A percentile compares a stretch with the other conserved stretches of the same genome.
These are phyloP conservation scores for Elsinoe fawcettii DNA, from an alignment of 2,329 filamentous ascomycete species.

Conservation along the genomic window DNA sequence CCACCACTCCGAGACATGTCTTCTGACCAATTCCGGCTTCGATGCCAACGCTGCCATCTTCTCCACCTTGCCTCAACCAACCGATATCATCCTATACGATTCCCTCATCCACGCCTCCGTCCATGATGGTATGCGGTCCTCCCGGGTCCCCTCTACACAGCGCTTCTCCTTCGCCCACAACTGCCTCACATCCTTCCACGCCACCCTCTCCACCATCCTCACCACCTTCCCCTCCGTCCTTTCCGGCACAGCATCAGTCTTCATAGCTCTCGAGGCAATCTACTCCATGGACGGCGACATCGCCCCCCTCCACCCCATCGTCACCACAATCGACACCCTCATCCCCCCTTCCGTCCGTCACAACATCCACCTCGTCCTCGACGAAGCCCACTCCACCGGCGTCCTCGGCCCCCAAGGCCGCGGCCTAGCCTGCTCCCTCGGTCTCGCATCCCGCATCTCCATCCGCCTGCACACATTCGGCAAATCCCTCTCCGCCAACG, in stretches of 20 bases:
- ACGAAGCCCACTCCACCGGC: conserved; percentile 62
- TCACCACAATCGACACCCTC: conserved; percentile 47
- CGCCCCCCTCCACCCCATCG: conserved; percentile 54
- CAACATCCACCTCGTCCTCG: conserved; percentile 58
- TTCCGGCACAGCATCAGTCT: conserved; percentile 46
- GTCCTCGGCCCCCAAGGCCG: conserved; percentile 49
- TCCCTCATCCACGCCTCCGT: conserved; percentile 66
- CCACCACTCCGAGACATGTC: conserved; percentile 49
- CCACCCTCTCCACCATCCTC: conserved; percentile 28
- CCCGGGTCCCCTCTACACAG: conserved; percentile 15
- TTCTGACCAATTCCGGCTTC: conserved; percentile 53
- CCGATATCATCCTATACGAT: conserved; percentile 58
- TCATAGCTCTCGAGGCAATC: conserved; percentile 61
- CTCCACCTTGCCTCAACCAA: conserved; percentile 39
- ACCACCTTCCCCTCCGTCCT: conserved; percentile 26
- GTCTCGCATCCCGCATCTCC: conserved; percentile 49
- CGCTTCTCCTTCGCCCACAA: conserved; percentile 50
- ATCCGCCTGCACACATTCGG: conserved; percentile 59
- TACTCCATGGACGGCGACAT: conserved; percentile 83
- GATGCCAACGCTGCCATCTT: conserved; percentile 45
- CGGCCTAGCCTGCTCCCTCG: conserved; percentile 51
- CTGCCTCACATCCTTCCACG: conserved; percentile 32
- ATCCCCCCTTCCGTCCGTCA: conserved; percentile 39
- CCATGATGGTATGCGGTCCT: conserved; percentile 16
- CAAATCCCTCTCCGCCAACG: conserved; percentile 60